These are phyloP conservation scores for Verticillium nubilum DNA, from an alignment of 2,329 filamentous ascomycete genomes.

Conservation along the genomic window DNA sequence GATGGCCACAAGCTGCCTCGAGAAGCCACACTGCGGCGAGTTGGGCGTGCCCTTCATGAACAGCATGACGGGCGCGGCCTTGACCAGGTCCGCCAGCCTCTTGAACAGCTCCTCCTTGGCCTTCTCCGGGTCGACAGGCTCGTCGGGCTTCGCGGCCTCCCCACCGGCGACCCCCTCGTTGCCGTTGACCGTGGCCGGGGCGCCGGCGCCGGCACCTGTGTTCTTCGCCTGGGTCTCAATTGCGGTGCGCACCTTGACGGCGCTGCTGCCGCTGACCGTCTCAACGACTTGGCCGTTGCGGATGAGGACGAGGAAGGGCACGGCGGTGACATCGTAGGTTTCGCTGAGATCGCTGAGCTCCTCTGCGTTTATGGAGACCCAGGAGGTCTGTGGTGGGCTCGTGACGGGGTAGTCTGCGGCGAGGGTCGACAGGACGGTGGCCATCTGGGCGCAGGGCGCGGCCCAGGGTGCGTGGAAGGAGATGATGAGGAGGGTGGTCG, in stretches of 20 bases:
- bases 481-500: conserved; percentile 71
- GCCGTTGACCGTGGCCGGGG: conserved; percentile 33
- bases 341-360: conserved; percentile 90
- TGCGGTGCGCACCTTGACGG: conserved; percentile 73
- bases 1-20: conserved; percentile 79
- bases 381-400: conserved; percentile 63
- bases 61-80: conserved; percentile 94
- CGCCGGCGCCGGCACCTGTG: conserved; percentile 26
- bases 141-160: conserved; percentile 13
- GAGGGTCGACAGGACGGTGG: conserved; percentile 76
- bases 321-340: conserved; percentile 87
- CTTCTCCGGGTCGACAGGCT: conserved; percentile 37
- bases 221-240: conserved; percentile 75
- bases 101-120: conserved; percentile 81
- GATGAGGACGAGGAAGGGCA: conserved; percentile 84
- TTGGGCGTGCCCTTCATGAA: conserved; percentile 98
- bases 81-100: conserved; percentile 77
- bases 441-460: conserved; percentile 92
- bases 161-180: conserved; percentile 15
- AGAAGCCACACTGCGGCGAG: conserved; percentile 87
- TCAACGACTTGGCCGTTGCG: conserved; percentile 72
- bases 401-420: conserved; percentile 76
- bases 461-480: conserved; percentile 98
- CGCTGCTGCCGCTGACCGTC: conserved; percentile 85
- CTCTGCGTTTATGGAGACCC: conserved; percentile 91